These are phyloP conservation scores for Otatea glauca DNA, from an alignment of 176 grass and related monocot genomes.

Conservation along the genomic window DNA sequence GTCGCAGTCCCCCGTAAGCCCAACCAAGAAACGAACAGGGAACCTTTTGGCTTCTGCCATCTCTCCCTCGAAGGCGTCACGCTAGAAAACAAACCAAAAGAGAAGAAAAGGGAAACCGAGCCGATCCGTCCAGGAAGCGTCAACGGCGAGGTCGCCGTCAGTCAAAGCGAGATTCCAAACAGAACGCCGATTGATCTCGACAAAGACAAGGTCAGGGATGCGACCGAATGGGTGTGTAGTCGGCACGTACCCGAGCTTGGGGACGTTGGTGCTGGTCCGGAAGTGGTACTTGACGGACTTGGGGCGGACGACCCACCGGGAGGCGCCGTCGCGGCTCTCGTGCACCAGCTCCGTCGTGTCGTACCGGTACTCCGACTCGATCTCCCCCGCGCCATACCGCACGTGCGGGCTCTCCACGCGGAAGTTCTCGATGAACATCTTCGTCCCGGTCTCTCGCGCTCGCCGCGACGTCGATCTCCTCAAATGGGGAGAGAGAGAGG, in stretches of 20 bases:
- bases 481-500: not conserved
- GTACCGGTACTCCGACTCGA: slow-evolving; percentile 92
- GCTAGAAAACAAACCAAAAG: not conserved
- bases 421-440: slow-evolving; percentile 97
- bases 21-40: not conserved
- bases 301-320: slow-evolving; percentile 79
- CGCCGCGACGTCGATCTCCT: not conserved
- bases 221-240: not conserved
- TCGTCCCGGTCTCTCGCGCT: not conserved
- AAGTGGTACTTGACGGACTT: slow-evolving; percentile 87
- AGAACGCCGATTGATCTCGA: not conserved
- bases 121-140: not conserved
- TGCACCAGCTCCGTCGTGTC: slow-evolving; percentile 93
- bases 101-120: not conserved
- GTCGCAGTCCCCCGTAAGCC: slow-evolving; percentile 2
- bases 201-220: not conserved
- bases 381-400: slow-evolving; percentile 67
- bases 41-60: not conserved
- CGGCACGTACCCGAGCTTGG: slow-evolving; percentile 79
- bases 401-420: slow-evolving; percentile 92
- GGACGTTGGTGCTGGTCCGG: slow-evolving; percentile 72
- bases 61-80: not conserved
- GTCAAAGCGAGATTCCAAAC: not conserved
- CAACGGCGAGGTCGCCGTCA: not conserved
- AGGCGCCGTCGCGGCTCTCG: slow-evolving; percentile 74